Conservation (phyloP, 2,329 filamentous ascomycete species). For the Claviceps africana region DNA sequence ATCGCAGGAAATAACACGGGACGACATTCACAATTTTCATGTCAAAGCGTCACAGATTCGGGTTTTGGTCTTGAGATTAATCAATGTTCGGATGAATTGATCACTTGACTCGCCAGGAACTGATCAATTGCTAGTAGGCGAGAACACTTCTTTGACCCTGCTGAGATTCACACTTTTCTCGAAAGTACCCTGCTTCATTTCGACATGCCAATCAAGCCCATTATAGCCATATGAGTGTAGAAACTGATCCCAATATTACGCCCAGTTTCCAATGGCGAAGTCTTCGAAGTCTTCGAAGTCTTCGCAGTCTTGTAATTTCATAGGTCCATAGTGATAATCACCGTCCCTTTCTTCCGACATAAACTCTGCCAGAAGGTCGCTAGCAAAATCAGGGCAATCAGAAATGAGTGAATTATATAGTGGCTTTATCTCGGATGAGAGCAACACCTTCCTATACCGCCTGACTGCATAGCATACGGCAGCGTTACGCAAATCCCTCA, state of each 20-base stretch:
- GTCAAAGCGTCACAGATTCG: neutral
- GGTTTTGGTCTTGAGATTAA: too few species aligned
- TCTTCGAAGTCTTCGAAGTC: too few species aligned
- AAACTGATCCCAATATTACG: too few species aligned
- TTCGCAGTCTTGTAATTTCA: too few species aligned
- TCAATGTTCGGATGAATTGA: neutral
- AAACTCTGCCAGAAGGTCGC: neutral
- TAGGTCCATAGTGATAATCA: too few species aligned
- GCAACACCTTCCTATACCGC: neutral
- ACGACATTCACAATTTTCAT: neutral
- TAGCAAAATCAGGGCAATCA: neutral
- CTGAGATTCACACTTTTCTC: neutral
- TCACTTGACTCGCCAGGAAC: neutral
- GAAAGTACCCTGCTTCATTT: too few species aligned
- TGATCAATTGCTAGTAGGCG: neutral
- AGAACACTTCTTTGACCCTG: neutral
- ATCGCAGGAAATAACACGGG: neutral
- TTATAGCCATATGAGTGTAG: too few species aligned
- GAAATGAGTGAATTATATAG: neutral
- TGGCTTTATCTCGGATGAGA: neutral
- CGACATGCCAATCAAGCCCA: too few species aligned
- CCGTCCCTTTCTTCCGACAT: too few species aligned
- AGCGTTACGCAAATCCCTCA: too few species aligned
- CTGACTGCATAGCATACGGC: too few species aligned
- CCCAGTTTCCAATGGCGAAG: too few species aligned